Evolutionary conservation across 305 asterid species (phyloP), one percentile per base, ranked within the genome.

Genomic region (Solanum hybrid): DNA sequence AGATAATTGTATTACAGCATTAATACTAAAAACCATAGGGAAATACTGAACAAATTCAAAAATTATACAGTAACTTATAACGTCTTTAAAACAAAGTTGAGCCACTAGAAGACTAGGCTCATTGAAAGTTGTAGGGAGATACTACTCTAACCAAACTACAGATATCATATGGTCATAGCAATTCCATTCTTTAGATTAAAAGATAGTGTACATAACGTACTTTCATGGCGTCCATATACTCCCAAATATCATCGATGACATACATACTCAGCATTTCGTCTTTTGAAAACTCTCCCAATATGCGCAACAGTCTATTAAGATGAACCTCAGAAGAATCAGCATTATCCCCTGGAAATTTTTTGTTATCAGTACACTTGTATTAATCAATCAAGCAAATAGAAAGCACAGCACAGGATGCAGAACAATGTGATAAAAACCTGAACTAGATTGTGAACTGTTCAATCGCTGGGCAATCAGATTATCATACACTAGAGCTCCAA

Each of bases 191-290:
- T 61, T 17, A 51, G 39, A 84, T 51, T 32, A 51, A 84, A 51
- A 84, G 75, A 88, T 68, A 91, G 89, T 65, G 41, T 82, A 85
- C 81, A 57, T 31, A 89, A 91, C 98, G 24, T 94, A 97, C 99
- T 94, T 96, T 97, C 99, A 97, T 96, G 92, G 99, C 98, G 89
- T 92, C 96, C 99, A 97, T 97, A 96, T 96, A 97, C 90, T 96
- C 99, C 99, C 99, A 97, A 91, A 97, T 95, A 92, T 97, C 99
- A 73, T 97, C 99, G 70, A 97, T 97, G 91, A 97, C 99, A 86
- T 96, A 97, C 86, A 95, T 94, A 92, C 97, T 95, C 93, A 97
- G 93, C 91, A 96, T 94, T 88, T 96, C 98, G 81, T 97, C 99
- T 7, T 98, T 92, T 82, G 99, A 93, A 91, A 97, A 97, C 92